These are phyloP conservation scores for Psilocybe cyanescens DNA, from an alignment of 768 basidiomycete genomes.

Conservation along the genomic window DNA sequence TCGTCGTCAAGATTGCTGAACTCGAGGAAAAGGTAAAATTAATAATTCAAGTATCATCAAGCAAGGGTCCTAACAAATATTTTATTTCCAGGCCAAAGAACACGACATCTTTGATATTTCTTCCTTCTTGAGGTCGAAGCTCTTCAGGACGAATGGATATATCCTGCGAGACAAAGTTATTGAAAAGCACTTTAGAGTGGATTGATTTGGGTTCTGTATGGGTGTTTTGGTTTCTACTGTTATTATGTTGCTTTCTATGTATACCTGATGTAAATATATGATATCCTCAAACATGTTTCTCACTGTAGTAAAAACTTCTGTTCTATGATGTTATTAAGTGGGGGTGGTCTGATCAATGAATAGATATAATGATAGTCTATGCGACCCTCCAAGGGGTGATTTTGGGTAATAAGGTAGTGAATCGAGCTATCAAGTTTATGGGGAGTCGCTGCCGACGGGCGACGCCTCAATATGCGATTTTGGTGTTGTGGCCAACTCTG, in stretches of 20 bases:
- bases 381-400: background rate
- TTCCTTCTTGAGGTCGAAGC: conserved; percentile 82
- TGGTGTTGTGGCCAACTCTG: background rate
- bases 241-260: conserved; percentile 23
- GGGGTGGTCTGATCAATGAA: conserved; percentile 13
- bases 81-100: conserved; percentile 77
- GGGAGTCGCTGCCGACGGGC: background rate
- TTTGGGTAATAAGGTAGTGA: background rate
- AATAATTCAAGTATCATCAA: background rate
- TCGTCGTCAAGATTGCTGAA: conserved; percentile 78
- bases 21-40: conserved; percentile 82
- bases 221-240: conserved; percentile 19
- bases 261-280: conserved; percentile 18
- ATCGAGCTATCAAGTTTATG: background rate
- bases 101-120: conserved; percentile 93
- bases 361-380: background rate
- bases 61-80: background rate
- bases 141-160: conserved; percentile 93
- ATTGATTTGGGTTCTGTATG: conserved; percentile 26
- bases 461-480: background rate
- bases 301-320: too few species aligned
- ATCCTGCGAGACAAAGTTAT: conserved; percentile 66
- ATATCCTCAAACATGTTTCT: conserved; percentile 1
- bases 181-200: conserved; percentile 71
- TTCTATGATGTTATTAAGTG: conserved; percentile 8